Evolutionary conservation across 306 rosid genomes (phyloP), one percentile per base, ranked within the genome.

Genomic region (Quercus cerris): DNA sequence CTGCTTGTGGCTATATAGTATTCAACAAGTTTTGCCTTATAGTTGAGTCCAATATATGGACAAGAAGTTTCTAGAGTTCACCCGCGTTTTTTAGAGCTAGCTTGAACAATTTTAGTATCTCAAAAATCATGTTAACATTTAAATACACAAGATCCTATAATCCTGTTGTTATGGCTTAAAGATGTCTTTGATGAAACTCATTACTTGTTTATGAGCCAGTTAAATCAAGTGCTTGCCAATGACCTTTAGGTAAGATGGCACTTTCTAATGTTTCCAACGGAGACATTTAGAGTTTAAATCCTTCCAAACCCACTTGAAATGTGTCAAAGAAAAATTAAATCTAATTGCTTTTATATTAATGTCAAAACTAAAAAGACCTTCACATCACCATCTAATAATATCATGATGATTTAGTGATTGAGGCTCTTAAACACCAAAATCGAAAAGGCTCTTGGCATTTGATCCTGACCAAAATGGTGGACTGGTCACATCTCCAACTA

Each of bases 401-500:
- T 64, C 10, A 62, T 12, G 68, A 62, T 62, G 19, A 23, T 25
- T 61, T 23, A 23, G 41, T 28, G 17, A 13, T 19, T 30, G 22
- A 25, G 12, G 5, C 33, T 66, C 46, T 44, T 30, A 35, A 41
- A 41, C 11, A 41, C 46, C 3, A 11, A 27, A 64, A 64, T 2
- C 17, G 55, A 78, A 31, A 41, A 69, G 58, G 17, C 28, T 56
- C 72, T 52, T 64, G 56, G 13, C 54, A 31, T 31, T 41, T 41
- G 11, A 41, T 41, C 11, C 23, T 8, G 25, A 33, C 51, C 71
- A 25, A 66, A 28, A 30, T 33, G 49, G 46, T 41, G 46, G 46
- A 41, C 35, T 18, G 71, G 75, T 54, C 67, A 4, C 46, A 55
- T 12, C 59, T 70, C 77, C 57, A 77, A 73, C 72, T 59, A 59